Evolutionary conservation across 2,329 filamentous ascomycete species (phyloP), one percentile per base, ranked within the genome.

Genomic region (Pyricularia grisea): DNA sequence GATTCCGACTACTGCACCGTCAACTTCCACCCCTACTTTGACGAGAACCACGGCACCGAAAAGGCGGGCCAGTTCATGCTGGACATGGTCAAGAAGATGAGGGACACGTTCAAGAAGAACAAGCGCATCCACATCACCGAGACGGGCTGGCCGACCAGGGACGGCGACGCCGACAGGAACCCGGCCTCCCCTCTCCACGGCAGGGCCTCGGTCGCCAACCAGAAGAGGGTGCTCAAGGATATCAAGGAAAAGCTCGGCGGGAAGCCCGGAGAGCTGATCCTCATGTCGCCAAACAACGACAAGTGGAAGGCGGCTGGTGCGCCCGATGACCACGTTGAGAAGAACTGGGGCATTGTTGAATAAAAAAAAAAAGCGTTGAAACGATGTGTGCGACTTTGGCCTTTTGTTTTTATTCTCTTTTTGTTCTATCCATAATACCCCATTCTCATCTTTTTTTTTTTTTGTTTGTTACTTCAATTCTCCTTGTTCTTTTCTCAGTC

Each of bases 21-120:
- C 76, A 97, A 97, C 79, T 87, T 88, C 72, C 93, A 97, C 78
- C 87, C 92, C 14, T 97, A 93, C 84, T 97, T 95, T 78, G 91
- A 96, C 73, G 17, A 31, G 27, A 78, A 82, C 3, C 86, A 85
- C 65, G 85, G 86, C 30, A 77, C 78, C 1, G 78, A 81, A 0
- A 78, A 86, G 36, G 88, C 92, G 2, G 93, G 93, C 3, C 73
- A 77, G 0, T 97, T 92, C 78, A 85, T 93, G 58, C 77, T 82
- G 58, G 74, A 81, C 70, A 70, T 74, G 33, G 30, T 67, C 27
- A 20, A 28, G 20, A 28, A 42, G 25, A 58, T 58, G 27, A 27
- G 28, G 6, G 55, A 60, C 27, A 50, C 31, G 4, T 23, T 55
- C 5, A 58, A 58, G 27, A 58, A 23, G 20, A 76, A 73, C 72